Evolutionary conservation across 305 asterid species (phyloP), one percentile per base, ranked within the genome.

Genomic region (Fraxinus floribunda): DNA sequence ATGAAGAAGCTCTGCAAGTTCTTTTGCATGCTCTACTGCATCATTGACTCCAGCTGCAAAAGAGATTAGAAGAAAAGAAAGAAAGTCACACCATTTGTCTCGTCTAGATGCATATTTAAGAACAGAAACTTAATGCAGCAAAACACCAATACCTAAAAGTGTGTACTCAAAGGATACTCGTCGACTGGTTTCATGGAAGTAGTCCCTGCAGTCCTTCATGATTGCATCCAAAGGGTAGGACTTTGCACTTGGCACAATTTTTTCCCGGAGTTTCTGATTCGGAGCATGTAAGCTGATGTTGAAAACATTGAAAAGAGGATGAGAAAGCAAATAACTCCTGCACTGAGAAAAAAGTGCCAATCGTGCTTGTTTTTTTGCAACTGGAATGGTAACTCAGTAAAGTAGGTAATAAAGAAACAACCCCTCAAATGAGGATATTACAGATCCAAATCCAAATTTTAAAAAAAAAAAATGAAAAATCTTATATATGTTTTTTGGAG

Each of bases 101-200:
- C 60, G 70, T 39, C 46, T 83, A n/a, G 20, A 18, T 24, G 66
- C 60, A 49, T 72, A 71, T 49, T 46, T 46, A 46, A 10, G 60
- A 79, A 62, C 81, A 55, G 55, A 9, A 73, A 34, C 16, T 49
- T 60, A 39, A 15, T 34, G 78, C 85, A 77, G 75, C 15, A 32
- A 66, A 79, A 41, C 82, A 78, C 29, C 26, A 79, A 46, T 89
- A 95, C 98, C 99, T 89, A 95, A 83, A 29, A 95, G 94, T 46
- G 98, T 94, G 84, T 95, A 94, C 86, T 95, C 98, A 78, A 95
- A 94, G 84, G 99, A 95, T 73, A 95, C 97, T 26, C 99, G 90
- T 81, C 98, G 87, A 78, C 91, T 87, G 79, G 98, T 95, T 92
- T 94, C 94, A 22, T 78, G 88, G 86, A 92, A 93, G 82, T 95